Evolutionary conservation across 2,329 filamentous ascomycete genomes (phyloP), one percentile per base, ranked within the genome.

Genomic region (Clonostachys chloroleuca): DNA sequence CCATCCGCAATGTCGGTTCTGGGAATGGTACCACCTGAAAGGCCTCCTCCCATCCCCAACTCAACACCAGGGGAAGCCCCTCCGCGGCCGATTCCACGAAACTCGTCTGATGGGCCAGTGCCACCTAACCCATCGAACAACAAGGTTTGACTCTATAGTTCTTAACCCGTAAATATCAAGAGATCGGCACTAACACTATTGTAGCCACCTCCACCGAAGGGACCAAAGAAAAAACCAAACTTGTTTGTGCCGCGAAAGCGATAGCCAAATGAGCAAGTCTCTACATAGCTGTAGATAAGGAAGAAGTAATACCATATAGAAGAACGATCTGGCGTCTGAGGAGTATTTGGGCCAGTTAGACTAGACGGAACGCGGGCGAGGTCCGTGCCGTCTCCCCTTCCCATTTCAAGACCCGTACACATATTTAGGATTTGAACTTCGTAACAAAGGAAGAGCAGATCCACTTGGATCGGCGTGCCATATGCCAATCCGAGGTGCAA

Each of bases 1-100:
- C 75, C 75, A 3, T 75, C 75, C 3, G 76, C 75, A 16, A 75
- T 78, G 73, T 69, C 74, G 47, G 70, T 74, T 17, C 62, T 79
- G 42, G 75, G 75, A 7, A 59, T 80, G 52, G 64, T 59, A 12
- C 73, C 74, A 18, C 74, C 73, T 7, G 65, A 70, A 49, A 63
- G 72, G 36, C 68, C 69, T 41, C 65, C 67, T 4, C 56, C 67
- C 30, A 54, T 52, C 14, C 48, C 58, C 12, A 50, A 52, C 14
- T 35, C 49, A 6, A 52, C 47, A 18, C 43, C 50, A 37, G 36
- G 39, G 17, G 49, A 9, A 30, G 24, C 24, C 24, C 24, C 51
- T 34, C 40, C 52, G 34, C 53, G 44, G 18, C 47, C 46, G 37
- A 53, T 14, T 17, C 20, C 49, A 30, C 49, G 44, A 42, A 52